Conservation (phyloP, 139 green algal species). For the Picochlorum sp. region DNA sequence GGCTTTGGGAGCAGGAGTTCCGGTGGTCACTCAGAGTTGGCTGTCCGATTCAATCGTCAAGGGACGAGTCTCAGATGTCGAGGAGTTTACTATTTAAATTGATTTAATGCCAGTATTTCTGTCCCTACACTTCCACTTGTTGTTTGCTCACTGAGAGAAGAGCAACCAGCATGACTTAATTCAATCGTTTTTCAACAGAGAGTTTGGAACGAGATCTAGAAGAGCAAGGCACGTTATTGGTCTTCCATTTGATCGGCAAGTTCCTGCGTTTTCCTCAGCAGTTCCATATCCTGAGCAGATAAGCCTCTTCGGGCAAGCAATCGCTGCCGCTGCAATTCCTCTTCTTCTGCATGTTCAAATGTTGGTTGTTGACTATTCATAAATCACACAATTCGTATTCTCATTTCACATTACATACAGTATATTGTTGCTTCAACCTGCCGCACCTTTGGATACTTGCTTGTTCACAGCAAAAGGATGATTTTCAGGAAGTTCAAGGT, state of each 20-base stretch:
- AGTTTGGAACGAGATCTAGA: too few species aligned
- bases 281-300: slow-evolving; percentile 26
- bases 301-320: slow-evolving; percentile 18
- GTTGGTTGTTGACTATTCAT: too few species aligned
- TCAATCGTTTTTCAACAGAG: too few species aligned
- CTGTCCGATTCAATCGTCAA: slow-evolving; percentile 3
- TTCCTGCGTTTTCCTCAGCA: slow-evolving; percentile 12
- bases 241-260: slow-evolving; percentile 17
- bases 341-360: slow-evolving; percentile 26
- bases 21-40: slow-evolving; percentile 16
- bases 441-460: slow-evolving; percentile 29
- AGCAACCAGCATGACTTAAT: too few species aligned
- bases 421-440: too few species aligned
- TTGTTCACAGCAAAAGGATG: slow-evolving; percentile 68
- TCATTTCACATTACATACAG: background rate
- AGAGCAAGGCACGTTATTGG: too few species aligned
- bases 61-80: too few species aligned
- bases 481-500: slow-evolving; percentile 68
- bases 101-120: too few species aligned
- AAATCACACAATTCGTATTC: too few species aligned
- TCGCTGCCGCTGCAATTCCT: slow-evolving; percentile 20
- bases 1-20: slow-evolving; percentile 7
- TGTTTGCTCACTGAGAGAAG: too few species aligned
- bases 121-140: too few species aligned
- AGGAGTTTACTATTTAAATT: too few species aligned